Base-by-base conservation (phyloP, 1,284 basidiomycete species). In the Rugosomyces carneus region DNA sequence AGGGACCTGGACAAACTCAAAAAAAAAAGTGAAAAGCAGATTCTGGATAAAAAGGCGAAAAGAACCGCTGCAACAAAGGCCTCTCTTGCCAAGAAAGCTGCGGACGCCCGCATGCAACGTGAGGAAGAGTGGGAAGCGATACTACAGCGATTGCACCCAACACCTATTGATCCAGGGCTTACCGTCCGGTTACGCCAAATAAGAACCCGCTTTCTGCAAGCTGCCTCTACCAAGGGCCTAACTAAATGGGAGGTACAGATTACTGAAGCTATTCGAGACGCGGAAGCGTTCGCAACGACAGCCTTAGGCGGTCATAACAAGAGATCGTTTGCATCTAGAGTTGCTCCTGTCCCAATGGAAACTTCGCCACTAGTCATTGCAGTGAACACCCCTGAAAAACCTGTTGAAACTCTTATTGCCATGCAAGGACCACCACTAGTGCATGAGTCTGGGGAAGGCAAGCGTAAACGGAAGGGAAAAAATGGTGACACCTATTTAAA, bases 171-270 rank as follows among this genome's bases (percentile, higher is more conserved):
- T 26, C 69, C 70, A 11, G 64, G 73, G 13, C 65, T 70, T n/a
- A 67, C 66, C 2, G 57, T 72, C 40, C 74, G 80, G 19, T 61
- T 86, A 6, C 70, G 73, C 16, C 67, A 73, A 11, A 64, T 88
- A 18, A 73, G 72, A 26, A 65, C 58, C 11, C 71, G 72, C 34
- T 88, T 78, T 57, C 48, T 86, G 47, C 75, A 80, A 51, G 71
- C 76, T 1, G 69, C 71, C n/a, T 67, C 71, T 4, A 67, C 67
- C 7, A 73, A 67, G 44, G 71, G 81, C 48, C 56, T 61, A 7
- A 56, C 62, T 26, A 76, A 75, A 59, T 88, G 85, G 85, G 80
- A 82, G 59, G 64, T 61, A 21, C 76, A 82, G 56, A 73, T 88
- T 32, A 53, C 54, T 37, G 62, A 71, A 27, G 75, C 78, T n/a